These are phyloP conservation scores for Mollisia scopiformis DNA, from an alignment of 2,329 filamentous ascomycete species.

Conservation along the genomic window DNA sequence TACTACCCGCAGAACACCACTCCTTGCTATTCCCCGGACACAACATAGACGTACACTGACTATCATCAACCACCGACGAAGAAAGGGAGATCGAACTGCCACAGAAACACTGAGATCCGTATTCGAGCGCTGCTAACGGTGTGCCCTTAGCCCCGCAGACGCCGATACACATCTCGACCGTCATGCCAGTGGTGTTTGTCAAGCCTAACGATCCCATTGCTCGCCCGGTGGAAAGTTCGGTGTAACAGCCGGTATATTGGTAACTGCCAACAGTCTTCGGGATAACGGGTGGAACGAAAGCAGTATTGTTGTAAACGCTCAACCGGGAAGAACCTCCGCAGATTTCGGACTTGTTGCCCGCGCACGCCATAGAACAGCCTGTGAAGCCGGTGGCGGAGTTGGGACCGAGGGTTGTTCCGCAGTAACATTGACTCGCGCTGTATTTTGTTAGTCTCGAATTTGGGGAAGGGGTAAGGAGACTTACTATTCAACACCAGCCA, in stretches of 20 bases:
- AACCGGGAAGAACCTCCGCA: slow-evolving; percentile 35
- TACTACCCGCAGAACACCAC: slow-evolving; percentile 8
- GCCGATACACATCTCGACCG: slow-evolving; percentile 37
- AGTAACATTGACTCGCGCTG: slow-evolving; percentile 33
- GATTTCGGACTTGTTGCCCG: slow-evolving; percentile 30
- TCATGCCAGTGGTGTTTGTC: slow-evolving; percentile 19
- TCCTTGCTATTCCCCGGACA: slow-evolving; percentile 20
- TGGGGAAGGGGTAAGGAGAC: background rate
- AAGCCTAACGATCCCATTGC: slow-evolving; percentile 8
- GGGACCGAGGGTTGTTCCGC: slow-evolving; percentile 24
- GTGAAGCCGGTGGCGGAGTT: slow-evolving; percentile 4
- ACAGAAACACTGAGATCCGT: slow-evolving; percentile 35
- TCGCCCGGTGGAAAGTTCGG: slow-evolving; percentile 8
- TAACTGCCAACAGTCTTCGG: background rate
- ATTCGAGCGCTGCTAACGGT: slow-evolving; percentile 38
- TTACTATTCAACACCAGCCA: slow-evolving; percentile 9
- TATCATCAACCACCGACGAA: slow-evolving; percentile 8
- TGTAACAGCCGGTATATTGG: slow-evolving; percentile 21
- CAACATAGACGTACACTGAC: slow-evolving; percentile 7
- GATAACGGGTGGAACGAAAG: slow-evolving; percentile 5
- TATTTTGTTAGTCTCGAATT: background rate
- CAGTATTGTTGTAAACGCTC: slow-evolving; percentile 20
- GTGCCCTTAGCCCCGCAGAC: slow-evolving; percentile 30
- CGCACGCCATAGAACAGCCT: slow-evolving; percentile 18
- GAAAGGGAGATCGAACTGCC: slow-evolving; percentile 20